phyloP scores from a whole-genome alignment of 202 grass and related monocot species.

The Brachypodium distachyon region DNA sequence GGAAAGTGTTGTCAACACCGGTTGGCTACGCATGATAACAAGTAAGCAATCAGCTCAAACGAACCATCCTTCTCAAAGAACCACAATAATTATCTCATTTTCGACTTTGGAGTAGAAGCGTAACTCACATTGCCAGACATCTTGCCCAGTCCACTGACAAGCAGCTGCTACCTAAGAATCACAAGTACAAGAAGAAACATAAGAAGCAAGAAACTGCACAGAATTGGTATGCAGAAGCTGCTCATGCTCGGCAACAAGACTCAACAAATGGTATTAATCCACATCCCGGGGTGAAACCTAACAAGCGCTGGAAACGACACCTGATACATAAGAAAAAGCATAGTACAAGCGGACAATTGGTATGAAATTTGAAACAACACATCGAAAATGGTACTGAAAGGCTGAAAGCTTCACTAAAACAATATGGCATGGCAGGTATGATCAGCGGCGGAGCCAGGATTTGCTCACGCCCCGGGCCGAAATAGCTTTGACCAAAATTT shows the following conservation, averaged over 20 bases:
- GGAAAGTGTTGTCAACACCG: conserved; percentile 82
- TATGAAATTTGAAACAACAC: background rate
- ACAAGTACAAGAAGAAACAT: background rate
- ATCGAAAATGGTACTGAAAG: too few relatives aligned
- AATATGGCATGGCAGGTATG: background rate
- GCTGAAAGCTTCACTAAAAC: too few relatives aligned
- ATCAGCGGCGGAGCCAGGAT: too few relatives aligned
- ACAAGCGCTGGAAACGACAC: background rate
- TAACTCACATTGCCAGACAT: conserved; percentile 57
- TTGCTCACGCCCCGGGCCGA: too few relatives aligned
- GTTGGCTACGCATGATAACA: conserved; percentile 46
- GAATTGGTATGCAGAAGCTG: background rate
- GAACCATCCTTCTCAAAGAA: background rate
- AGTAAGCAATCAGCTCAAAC: conserved; percentile 5
- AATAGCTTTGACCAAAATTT: too few relatives aligned
- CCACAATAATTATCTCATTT: background rate
- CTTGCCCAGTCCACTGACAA: background rate
- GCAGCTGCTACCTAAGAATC: conserved; percentile 5
- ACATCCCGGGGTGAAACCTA: background rate
- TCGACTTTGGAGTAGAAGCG: background rate
- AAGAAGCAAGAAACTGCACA: background rate
- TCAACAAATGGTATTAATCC: background rate
- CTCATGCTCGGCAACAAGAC: background rate
- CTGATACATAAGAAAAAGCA: background rate
- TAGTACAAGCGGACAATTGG: background rate